Percentiles rank a stretch among this genome's conserved stretches.
These are phyloP conservation scores for Rutstroemia sp. DNA, from an alignment of 2,329 filamentous ascomycete species.

Conservation along the genomic window DNA sequence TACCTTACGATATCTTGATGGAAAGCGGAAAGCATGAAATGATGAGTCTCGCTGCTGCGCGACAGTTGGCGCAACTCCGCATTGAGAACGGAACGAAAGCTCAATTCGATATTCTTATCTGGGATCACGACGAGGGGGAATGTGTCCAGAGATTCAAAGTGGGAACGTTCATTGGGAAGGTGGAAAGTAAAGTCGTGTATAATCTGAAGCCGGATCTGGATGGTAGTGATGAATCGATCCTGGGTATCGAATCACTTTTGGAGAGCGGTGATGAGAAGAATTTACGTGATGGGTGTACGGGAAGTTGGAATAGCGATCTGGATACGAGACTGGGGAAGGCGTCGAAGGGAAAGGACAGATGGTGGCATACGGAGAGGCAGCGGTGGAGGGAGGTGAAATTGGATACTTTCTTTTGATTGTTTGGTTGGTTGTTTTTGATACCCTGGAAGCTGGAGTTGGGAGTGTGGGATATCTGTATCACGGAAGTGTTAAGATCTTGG, in stretches of 20 bases:
- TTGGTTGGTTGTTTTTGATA: slow-evolving; percentile 3
- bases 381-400: slow-evolving; percentile 23
- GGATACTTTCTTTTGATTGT: slow-evolving; percentile 18
- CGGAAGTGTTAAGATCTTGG: no score
- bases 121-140: slow-evolving; percentile 37
- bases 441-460: slow-evolving; percentile 1
- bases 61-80: slow-evolving; percentile 57
- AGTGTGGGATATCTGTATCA: not conserved
- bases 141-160: slow-evolving; percentile 46
- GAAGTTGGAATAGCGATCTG: slow-evolving; percentile 15
- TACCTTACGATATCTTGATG: slow-evolving; percentile 1
- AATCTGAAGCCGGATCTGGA: slow-evolving; percentile 43
- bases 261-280: slow-evolving; percentile 24
- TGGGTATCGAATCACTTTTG: slow-evolving; percentile 45
- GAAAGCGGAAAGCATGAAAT: slow-evolving; percentile 3
- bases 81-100: slow-evolving; percentile 51
- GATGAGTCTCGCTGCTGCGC: slow-evolving; percentile 36
- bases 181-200: slow-evolving; percentile 54
- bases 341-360: slow-evolving; percentile 22
- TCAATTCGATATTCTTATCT: slow-evolving; percentile 51
- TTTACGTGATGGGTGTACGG: slow-evolving; percentile 20
- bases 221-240: slow-evolving; percentile 48
- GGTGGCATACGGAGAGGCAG: slow-evolving; percentile 26
- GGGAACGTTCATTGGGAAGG: slow-evolving; percentile 53
- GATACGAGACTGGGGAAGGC: slow-evolving; percentile 11